Evolutionary conservation across 805 yeast species (phyloP), one percentile per base, ranked within the genome.

Genomic region (Yamadazyma endophytica): DNA sequence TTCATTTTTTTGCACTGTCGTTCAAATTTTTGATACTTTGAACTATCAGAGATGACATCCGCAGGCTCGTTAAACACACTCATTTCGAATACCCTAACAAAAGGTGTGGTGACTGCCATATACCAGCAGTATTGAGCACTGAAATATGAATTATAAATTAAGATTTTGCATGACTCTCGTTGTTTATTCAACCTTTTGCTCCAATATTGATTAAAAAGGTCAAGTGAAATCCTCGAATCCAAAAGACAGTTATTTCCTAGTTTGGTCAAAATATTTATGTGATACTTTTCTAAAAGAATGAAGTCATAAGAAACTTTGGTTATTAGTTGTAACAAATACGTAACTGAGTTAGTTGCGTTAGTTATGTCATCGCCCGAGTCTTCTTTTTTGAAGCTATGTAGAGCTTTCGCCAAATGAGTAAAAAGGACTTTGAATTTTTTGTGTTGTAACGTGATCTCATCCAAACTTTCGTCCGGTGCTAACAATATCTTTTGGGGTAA

Each of bases 101-200:
- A 66, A 6, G 72, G 72, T 2, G 48, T 35, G 2, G 63, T 53
- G 1, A 58, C 34, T 1, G 68, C 55, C 28, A 64, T 37, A 32
- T 50, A 58, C 71, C 70, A 64, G 2, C 61, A 43, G 39, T 56
- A 61, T 35, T 58, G 60, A 7, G 52, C 43, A 35, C 66, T 58
- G 40, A 46, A 58, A 28, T 43, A 43, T 2, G 54, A 42, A 35
- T 64, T 66, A 43, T 42, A 64, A 9, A 54, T 31, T 21, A 66
- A 41, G 0, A 63, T 59, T 30, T 62, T 64, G 5, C 57, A 39
- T 24, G 52, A 50, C 17, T 50, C 49, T 4, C 11, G 22, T 6
- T 31, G 32, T 8, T 34, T 29, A n/a, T 42, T 39, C 9, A 36
- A 33, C 15, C 43, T 22, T 11, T 40, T 49, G 5, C 43, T 34